phyloP scores from a whole-genome alignment of 2,329 filamentous ascomycete genomes.

The Colletotrichum limetticola region DNA sequence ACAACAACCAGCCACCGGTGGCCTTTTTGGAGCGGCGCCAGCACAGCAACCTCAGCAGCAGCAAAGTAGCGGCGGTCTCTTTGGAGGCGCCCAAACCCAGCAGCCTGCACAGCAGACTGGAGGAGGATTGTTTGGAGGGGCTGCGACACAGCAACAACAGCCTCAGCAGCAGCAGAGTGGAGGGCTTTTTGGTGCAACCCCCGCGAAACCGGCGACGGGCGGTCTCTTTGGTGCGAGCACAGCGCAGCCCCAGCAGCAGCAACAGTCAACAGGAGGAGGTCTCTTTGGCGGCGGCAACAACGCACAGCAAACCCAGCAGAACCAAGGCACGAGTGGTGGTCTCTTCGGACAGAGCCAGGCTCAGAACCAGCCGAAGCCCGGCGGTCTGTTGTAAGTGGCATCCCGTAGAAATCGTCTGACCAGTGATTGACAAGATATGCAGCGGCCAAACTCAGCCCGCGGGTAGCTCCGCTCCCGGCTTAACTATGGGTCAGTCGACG shows the following conservation, averaged over 20 bases:
- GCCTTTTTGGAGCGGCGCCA: conserved; percentile 45
- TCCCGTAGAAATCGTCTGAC: neutral
- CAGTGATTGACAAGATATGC: neutral
- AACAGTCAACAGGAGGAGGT: conserved; percentile 12
- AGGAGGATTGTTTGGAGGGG: conserved; percentile 30
- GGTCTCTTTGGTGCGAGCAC: conserved; percentile 39
- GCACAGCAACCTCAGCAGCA: conserved; percentile 42
- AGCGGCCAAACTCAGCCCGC: conserved; percentile 29
- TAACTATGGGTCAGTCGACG: conserved; percentile 61
- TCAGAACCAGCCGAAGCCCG: conserved; percentile 30
- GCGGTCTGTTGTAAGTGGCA: conserved; percentile 44
- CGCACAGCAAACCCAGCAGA: conserved; percentile 18
- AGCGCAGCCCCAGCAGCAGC: conserved; percentile 27
- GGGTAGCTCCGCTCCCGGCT: conserved; percentile 42
- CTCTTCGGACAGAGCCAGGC: conserved; percentile 49
- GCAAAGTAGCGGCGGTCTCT: conserved; percentile 33
- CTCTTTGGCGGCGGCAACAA: conserved; percentile 7
- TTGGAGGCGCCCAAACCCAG: conserved; percentile 12
- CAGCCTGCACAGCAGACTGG: conserved; percentile 36
- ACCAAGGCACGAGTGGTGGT: conserved; percentile 35
- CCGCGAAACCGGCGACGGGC: conserved; percentile 35
- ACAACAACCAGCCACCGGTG: conserved; percentile 42
- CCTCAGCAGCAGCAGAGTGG: conserved; percentile 44
- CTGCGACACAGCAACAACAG: conserved; percentile 30
- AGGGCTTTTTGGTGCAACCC: conserved; percentile 48